phyloP scores from a whole-genome alignment of 805 yeast species.

The Scheffersomyces ergatensis region DNA sequence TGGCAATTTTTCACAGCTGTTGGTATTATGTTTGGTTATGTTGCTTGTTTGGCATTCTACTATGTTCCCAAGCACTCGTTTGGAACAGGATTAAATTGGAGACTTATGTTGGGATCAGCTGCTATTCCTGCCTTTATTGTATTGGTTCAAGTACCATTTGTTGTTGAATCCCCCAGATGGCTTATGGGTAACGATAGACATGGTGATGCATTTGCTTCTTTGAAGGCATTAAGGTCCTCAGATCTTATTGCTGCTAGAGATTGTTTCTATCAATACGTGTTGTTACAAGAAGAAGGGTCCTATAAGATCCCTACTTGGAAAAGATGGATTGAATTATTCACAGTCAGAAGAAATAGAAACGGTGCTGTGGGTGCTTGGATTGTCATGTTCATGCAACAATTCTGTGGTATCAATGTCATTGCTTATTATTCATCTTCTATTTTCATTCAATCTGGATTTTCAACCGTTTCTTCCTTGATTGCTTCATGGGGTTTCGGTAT shows the following conservation, averaged over 20 bases:
- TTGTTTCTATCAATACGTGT: constrained; percentile 54
- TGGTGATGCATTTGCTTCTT: constrained; percentile 48
- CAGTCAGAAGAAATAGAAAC: constrained; percentile 77
- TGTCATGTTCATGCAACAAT: constrained; percentile 87
- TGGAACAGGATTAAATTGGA: constrained; percentile 50
- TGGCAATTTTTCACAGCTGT: constrained; percentile 79
- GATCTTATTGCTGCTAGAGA: constrained; percentile 63
- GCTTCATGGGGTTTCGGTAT: constrained; percentile 89
- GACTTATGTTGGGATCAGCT: constrained; percentile 66
- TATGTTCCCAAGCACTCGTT: constrained; percentile 47
- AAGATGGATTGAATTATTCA: constrained; percentile 57
- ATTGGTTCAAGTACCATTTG: constrained; percentile 47
- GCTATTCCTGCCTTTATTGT: constrained; percentile 56
- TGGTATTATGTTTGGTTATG: constrained; percentile 68
- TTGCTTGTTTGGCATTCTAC: constrained; percentile 58
- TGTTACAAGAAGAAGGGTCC: constrained; percentile 60
- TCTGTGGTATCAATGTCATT: constrained; percentile 87
- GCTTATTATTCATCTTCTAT: constrained; percentile 82
- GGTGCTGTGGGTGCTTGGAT: constrained; percentile 79
- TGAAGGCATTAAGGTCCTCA: constrained; percentile 43
- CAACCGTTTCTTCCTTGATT: constrained; percentile 58
- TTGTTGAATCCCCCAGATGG: constrained; percentile 75
- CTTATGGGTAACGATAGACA: constrained; percentile 52
- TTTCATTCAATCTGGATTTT: constrained; percentile 65
- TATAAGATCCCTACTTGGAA: constrained; percentile 43